These are phyloP conservation scores for Leishmania amazonensis DNA, from an alignment of 208 protist species.

Conservation along the genomic window DNA sequence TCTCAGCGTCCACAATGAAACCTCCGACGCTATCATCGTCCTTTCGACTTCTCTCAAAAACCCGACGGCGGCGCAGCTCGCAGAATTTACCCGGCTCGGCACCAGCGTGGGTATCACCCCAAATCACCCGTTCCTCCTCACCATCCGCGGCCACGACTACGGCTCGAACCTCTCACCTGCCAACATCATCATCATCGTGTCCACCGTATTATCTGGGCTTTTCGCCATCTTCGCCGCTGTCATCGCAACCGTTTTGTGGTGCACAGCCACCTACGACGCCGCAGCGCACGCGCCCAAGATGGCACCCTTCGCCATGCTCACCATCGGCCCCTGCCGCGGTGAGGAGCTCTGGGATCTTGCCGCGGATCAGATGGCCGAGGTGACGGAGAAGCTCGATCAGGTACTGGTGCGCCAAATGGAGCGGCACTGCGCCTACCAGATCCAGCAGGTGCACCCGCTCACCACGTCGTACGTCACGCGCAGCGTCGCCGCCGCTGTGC, in stretches of 20 bases:
- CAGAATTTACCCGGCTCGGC: neutral
- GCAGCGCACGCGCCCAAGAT: constrained; percentile 60
- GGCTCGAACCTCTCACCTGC: neutral
- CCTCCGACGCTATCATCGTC: neutral
- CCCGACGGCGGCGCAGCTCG: neutral
- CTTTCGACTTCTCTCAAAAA: neutral
- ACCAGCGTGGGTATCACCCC: constrained; percentile 1
- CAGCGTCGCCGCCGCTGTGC: constrained; percentile 48
- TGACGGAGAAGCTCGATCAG: constrained; percentile 46
- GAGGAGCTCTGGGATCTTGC: constrained; percentile 74
- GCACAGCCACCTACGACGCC: constrained; percentile 59
- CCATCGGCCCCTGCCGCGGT: constrained; percentile 62
- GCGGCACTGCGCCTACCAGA: constrained; percentile 53
- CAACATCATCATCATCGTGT: constrained; percentile 13
- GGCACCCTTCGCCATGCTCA: constrained; percentile 74
- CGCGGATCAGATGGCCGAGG: constrained; percentile 55
- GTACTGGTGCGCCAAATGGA: constrained; percentile 50
- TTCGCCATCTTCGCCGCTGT: constrained; percentile 37
- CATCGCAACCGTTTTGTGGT: constrained; percentile 37
- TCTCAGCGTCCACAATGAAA: neutral
- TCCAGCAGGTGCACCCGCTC: constrained; percentile 75
- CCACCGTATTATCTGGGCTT: neutral
- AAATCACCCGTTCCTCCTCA: constrained; percentile 13
- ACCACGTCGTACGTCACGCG: constrained; percentile 58
- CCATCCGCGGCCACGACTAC: constrained; percentile 12